phyloP scores from a whole-genome alignment of 1,284 basidiomycete species.

The Grifola frondosa region DNA sequence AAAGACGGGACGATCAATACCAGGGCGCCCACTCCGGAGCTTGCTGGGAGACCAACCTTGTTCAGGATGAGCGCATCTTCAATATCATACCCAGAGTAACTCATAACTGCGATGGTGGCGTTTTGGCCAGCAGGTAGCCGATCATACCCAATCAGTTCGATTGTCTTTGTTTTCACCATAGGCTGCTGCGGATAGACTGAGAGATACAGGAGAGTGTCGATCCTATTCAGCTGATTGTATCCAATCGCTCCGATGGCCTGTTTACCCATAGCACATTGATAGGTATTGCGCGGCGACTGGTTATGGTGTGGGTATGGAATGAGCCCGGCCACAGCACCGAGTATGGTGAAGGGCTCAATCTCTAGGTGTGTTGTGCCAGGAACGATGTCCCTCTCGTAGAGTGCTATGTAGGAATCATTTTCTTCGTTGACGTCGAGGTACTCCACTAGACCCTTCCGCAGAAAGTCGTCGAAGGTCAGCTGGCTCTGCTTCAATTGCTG shows the following conservation, averaged over 20 bases:
- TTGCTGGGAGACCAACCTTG: slow-evolving; percentile 52
- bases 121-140: slow-evolving; percentile 97
- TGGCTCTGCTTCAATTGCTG: slow-evolving; percentile 80
- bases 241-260: slow-evolving; percentile 99
- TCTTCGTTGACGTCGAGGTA: slow-evolving; percentile 99
- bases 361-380: slow-evolving; percentile 91
- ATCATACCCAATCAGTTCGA: slow-evolving; percentile 96
- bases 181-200: slow-evolving; percentile 99
- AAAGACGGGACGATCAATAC: slow-evolving; percentile 6
- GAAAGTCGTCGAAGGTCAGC: slow-evolving; percentile 92
- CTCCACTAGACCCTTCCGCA: slow-evolving; percentile 94
- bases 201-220: slow-evolving; percentile 98
- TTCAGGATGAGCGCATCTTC: slow-evolving; percentile 98
- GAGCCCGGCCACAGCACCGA: slow-evolving; percentile 96
- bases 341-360: slow-evolving; percentile 97
- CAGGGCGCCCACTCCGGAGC: not conserved
- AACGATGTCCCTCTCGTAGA: slow-evolving; percentile 90
- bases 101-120: slow-evolving; percentile 98
- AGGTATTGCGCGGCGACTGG: slow-evolving; percentile 98
- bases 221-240: slow-evolving; percentile 97
- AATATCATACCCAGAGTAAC: slow-evolving; percentile 98
- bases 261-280: slow-evolving; percentile 99
- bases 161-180: slow-evolving; percentile 99
- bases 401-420: slow-evolving; percentile 95
- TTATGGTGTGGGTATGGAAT: slow-evolving; percentile 99